Base-by-base conservation (phyloP, 1,284 basidiomycete genomes). In the Leccinum subspadiceum region DNA sequence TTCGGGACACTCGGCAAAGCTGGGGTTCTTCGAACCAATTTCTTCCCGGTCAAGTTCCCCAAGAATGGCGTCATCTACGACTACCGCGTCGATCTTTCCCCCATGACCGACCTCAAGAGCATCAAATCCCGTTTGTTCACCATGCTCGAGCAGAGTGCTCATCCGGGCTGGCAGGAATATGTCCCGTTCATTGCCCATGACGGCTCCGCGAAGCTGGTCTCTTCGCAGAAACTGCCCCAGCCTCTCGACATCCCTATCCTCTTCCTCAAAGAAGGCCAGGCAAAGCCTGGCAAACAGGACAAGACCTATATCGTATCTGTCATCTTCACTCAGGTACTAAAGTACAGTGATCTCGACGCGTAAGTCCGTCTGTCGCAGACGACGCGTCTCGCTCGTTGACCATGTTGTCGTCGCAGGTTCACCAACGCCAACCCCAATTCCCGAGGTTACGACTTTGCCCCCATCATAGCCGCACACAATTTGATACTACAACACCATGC, bases 101-200 rank as follows among this genome's bases (percentile, higher is more conserved):
- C 88, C 0, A 79, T 75, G 54, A 78, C 78, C 0, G 77, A 81
- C 54, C 73, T 80, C 2, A 82, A 78, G 52, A 71, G 75, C n/a
- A 70, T 81, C 37, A 83, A 79, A 63, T 68, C 66, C 2, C 81
- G 87, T 1, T 75, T 91, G 44, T 83, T 91, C 62, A 64, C 80
- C 55, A 71, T 91, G 9, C 74, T 91, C 46, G 88, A 90, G 65
- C 62, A 71, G 53, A 77, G 73, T 55, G 22, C 52, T 2, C 62
- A 73, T 44, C 70, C 79, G 0, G 70, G 69, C 0, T 82, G 78
- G 63, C 61, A 61, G 29, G 79, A 79, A 0, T 79, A 79, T 62
- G 64, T 77, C 2, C 68, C 76, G 0, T 77, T 79, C 59, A 78
- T 85, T 33, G 89, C 86, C 0, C 89, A 92, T 59, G 90, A 92